These are phyloP conservation scores for Fusarium verticillioides DNA, from an alignment of 2,329 filamentous ascomycete genomes.

Conservation along the genomic window DNA sequence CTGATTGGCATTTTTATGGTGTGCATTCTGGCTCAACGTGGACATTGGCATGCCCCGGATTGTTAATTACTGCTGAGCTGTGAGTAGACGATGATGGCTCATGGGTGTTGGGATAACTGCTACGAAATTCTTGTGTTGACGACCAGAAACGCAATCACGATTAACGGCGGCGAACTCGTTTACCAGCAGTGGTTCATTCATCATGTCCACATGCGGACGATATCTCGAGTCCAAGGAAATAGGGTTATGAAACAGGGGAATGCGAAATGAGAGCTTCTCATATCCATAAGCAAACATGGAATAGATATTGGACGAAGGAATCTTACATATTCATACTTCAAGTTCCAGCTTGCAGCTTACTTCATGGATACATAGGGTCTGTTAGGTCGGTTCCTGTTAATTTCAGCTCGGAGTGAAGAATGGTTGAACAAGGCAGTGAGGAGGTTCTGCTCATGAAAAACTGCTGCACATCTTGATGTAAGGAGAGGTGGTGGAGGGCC, in stretches of 20 bases:
- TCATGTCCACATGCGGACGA: not conserved
- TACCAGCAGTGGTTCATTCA: not conserved
- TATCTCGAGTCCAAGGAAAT: not conserved
- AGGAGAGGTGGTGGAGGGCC: not conserved
- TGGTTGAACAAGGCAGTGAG: not conserved
- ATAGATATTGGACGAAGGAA: not conserved
- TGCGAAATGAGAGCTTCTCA: not conserved
- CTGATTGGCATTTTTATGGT: not conserved
- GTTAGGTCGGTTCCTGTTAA: not conserved
- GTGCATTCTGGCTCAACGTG: not conserved
- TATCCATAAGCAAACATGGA: slow-evolving; percentile 4
- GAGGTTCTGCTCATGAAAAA: not conserved
- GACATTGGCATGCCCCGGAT: not conserved
- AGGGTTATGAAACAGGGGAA: not conserved
- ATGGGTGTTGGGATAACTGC: not conserved
- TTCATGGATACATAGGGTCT: not conserved
- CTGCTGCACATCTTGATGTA: not conserved
- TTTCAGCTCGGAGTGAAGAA: not conserved
- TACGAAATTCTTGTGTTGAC: slow-evolving; percentile 20
- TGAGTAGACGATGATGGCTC: not conserved
- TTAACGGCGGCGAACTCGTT: slow-evolving; percentile 14
- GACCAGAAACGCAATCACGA: slow-evolving; percentile 32
- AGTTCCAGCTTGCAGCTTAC: slow-evolving; percentile 20
- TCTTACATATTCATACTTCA: not conserved
- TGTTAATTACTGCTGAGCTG: not conserved